phyloP scores from a whole-genome alignment of 2,329 filamentous ascomycete species.

The Helotiales sp. region DNA sequence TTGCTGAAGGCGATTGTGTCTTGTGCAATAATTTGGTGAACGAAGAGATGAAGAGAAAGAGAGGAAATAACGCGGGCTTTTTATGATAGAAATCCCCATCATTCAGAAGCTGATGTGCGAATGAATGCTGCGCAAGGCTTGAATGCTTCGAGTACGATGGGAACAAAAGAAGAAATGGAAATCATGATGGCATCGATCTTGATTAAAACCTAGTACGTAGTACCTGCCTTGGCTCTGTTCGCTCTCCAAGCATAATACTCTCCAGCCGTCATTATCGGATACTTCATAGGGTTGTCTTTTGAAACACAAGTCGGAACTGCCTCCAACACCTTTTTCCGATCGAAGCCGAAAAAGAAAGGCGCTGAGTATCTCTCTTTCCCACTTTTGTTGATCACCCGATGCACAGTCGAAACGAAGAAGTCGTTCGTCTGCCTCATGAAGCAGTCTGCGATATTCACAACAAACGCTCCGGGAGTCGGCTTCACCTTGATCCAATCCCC shows the following conservation, averaged over 20 bases:
- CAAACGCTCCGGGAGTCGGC: constrained; percentile 41
- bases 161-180: no score
- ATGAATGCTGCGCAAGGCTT: no score
- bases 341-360: constrained; percentile 83
- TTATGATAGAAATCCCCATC: no score
- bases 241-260: constrained; percentile 17
- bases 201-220: background rate
- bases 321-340: constrained; percentile 32
- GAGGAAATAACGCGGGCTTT: no score
- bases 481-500: constrained; percentile 44
- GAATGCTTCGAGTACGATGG: no score
- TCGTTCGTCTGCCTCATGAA: constrained; percentile 78
- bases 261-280: constrained; percentile 34
- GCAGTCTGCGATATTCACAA: constrained; percentile 50
- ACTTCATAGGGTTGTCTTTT: constrained; percentile 35
- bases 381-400: constrained; percentile 74
- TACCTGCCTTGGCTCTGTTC: background rate
- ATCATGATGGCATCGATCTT: background rate
- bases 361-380: constrained; percentile 72
- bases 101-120: no score
- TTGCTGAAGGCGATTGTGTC: no score
- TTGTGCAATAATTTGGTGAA: no score
- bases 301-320: constrained; percentile 30
- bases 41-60: no score
- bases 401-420: constrained; percentile 76